These are phyloP conservation scores for Trametes polyzona DNA, from an alignment of 1,284 basidiomycete genomes.

Conservation along the genomic window DNA sequence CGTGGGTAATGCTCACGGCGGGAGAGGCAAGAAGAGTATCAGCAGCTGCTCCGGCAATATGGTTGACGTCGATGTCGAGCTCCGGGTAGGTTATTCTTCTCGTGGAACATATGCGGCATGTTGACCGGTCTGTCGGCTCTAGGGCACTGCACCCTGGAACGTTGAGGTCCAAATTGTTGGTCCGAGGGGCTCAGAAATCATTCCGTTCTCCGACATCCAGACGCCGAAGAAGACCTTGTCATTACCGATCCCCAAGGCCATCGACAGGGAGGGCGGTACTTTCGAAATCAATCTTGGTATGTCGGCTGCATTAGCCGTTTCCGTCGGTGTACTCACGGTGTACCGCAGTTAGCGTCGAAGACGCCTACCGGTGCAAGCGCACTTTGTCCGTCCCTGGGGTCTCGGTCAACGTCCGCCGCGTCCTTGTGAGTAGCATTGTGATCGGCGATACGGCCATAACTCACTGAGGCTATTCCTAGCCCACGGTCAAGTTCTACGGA, in stretches of 20 bases:
- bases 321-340: neutral
- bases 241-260: conserved; percentile 67
- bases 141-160: conserved; percentile 91
- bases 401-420: conserved; percentile 86
- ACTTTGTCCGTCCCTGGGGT: conserved; percentile 78
- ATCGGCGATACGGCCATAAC: neutral
- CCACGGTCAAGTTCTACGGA: conserved; percentile 86
- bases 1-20: conserved; percentile 44
- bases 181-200: conserved; percentile 61
- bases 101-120: neutral
- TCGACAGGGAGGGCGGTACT: conserved; percentile 73
- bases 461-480: conserved; percentile 45
- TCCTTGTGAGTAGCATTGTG: conserved; percentile 57
- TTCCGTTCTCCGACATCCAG: conserved; percentile 62
- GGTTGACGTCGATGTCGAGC: conserved; percentile 77
- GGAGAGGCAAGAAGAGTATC: conserved; percentile 55
- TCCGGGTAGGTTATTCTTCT: conserved; percentile 55
- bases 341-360: conserved; percentile 77
- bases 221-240: conserved; percentile 59
- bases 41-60: conserved; percentile 77
- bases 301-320: conserved; percentile 21
- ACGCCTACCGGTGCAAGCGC: conserved; percentile 87
- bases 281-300: conserved; percentile 83
- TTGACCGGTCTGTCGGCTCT: neutral
- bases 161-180: conserved; percentile 81